Percentiles rank a stretch among this genome's conserved stretches.
These are phyloP conservation scores for Begonia fuchsioides DNA, from an alignment of 306 rosid species.

Conservation along the genomic window DNA sequence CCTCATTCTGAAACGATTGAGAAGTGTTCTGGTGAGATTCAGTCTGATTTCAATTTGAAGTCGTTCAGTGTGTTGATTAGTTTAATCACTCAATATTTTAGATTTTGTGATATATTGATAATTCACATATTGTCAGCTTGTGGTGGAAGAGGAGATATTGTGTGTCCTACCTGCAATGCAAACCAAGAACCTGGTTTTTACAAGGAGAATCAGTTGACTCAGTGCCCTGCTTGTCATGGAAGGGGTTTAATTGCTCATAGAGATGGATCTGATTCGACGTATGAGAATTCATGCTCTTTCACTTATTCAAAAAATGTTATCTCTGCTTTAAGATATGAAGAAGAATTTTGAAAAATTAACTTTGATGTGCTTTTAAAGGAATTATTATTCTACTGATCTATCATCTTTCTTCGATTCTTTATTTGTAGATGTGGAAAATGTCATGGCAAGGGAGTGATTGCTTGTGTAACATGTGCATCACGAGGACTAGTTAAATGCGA, in stretches of 20 bases:
- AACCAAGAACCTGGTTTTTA: constrained; percentile 69
- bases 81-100: neutral
- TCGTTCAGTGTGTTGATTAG: neutral
- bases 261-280: constrained; percentile 91
- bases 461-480: constrained; percentile 75
- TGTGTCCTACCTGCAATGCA: constrained; percentile 53
- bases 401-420: constrained; percentile 4
- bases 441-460: constrained; percentile 65
- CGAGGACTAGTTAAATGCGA: constrained; percentile 62
- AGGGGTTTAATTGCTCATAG: constrained; percentile 92
- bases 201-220: constrained; percentile 63
- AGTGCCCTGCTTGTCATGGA: constrained; percentile 68
- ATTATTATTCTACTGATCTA: neutral
- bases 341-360: too few species aligned
- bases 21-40: constrained; percentile 64
- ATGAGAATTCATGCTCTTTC: neutral
- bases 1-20: constrained; percentile 73
- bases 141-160: constrained; percentile 49
- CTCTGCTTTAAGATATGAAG: too few species aligned
- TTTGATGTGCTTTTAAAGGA: too few species aligned
- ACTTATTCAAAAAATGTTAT: neutral
- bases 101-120: constrained; percentile 5
- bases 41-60: constrained; percentile 3
- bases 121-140: constrained; percentile 43
- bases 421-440: constrained; percentile 76